Base-by-base conservation (phyloP, 345 rosid species). In the Eucalyptus camaldulensis region DNA sequence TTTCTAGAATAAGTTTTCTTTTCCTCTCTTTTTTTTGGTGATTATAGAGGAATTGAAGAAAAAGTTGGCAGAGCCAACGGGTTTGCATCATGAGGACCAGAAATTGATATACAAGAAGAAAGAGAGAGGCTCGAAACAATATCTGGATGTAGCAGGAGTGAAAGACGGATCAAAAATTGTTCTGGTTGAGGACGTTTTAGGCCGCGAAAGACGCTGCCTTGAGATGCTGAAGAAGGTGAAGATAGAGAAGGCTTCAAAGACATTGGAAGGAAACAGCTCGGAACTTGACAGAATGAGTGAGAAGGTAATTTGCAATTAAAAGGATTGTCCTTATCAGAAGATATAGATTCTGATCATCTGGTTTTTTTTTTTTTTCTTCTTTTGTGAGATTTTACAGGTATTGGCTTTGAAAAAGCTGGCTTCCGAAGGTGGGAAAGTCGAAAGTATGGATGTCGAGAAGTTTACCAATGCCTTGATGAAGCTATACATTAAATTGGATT, bases 31-130 rank as follows among this genome's bases (percentile, higher is more conserved):
- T 50, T 24, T 49, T 81, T 50, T 31, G 67, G 50, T 33, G 31
- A n/a, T 80, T 53, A 89, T 90, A 94, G 95, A 95, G 90, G 96
- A 95, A 87, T 86, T 94, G 92, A 95, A 94, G 94, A 95, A 94
- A 88, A 88, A 90, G 93, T 54, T 95, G 88, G 85, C 93, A 21
- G 96, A 92, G 50, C 88, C 88, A 33, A 94, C 94, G 5, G 95
- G 96, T 8, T 86, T 95, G 62, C 95, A 93, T 86, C 94, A 86
- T 16, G 88, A 92, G 89, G 97, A 94, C 43, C 95, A 94, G 92
- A 95, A 94, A 86, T 87, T 95, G 92, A 89, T 93, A 21, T 95
- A 90, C 92, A 94, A 91, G 72, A 94, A 93, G 88, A 94, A 91
- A 88, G 96, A 93, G 93, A 95, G 97, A 86, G 95, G 92, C 85